Evolutionary conservation across 2,329 filamentous ascomycete genomes (phyloP), one percentile per base, ranked within the genome.

Genomic region (Phialophora tarda): DNA sequence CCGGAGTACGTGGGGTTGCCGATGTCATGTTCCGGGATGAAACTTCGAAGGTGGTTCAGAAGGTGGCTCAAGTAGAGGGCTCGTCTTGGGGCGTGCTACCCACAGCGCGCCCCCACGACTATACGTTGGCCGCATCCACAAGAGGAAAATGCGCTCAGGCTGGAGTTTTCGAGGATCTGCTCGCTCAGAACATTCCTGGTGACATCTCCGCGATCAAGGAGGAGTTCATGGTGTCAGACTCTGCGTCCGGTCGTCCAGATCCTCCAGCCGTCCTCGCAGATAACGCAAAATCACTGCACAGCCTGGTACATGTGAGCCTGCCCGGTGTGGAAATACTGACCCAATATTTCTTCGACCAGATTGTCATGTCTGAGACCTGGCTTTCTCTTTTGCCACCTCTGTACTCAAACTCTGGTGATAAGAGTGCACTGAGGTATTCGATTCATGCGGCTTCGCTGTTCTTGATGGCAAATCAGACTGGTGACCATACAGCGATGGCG

Each of bases 351-450:
- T 48, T 59, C 30, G 56, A 59, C 21, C 56, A 59, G 41, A 14
- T 59, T 48, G 23, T 48, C 41, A 59, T 59, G 38, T 32, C 38
- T 28, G 56, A 26, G 41, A 59, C 38, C n/a, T 48, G 56, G 56
- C 56, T 59, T n/a, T 59, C 34, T 14, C 56, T 59, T 10, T 24
- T 59, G 56, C 56, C 56, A 30, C 34, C 26, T 24, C 41, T 59
- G 12, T 59, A 48, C 41, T 24, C 17, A 32, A 12, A 23, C 11
- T 47, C 23, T 30, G 2, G 41, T 28, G 56, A 48, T 2, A 48
- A 59, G 4, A 50, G 38, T 48, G 21, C 38, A n/a, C 34, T 59
- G 41, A 48, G 38, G 17, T 28, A 30, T 7, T 48, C 38, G 5
- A 48, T 59, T n/a, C 38, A 30, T n/a, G 56, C 41, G 24, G 38